phyloP scores from a whole-genome alignment of 2,329 filamentous ascomycete species.

The Bimuria novae-zelandiae region DNA sequence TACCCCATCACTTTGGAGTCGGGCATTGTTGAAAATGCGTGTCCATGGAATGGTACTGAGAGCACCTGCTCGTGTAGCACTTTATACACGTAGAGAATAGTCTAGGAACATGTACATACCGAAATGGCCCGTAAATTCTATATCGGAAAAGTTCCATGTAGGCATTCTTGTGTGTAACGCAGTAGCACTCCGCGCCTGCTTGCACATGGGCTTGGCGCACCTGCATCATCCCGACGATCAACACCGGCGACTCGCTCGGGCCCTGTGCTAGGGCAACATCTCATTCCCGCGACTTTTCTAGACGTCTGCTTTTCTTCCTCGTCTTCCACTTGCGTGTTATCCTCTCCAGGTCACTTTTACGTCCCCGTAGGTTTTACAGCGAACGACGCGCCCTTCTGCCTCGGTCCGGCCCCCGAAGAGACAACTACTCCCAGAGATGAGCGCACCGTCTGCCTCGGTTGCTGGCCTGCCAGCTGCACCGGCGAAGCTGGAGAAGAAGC shows the following conservation, averaged over 20 bases:
- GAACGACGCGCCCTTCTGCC: constrained; percentile 87
- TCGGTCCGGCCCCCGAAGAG: constrained; percentile 90
- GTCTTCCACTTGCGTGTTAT: background rate
- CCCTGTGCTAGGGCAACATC: constrained; percentile 16
- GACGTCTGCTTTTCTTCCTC: constrained; percentile 10
- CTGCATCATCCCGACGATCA: background rate
- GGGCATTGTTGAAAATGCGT: background rate
- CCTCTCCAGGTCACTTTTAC: constrained; percentile 5
- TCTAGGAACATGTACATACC: no score
- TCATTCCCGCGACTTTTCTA: constrained; percentile 11
- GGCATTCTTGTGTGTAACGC: background rate
- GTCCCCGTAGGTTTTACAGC: constrained; percentile 50
- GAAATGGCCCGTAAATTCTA: no score
- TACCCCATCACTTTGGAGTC: constrained; percentile 1
- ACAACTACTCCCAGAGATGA: constrained; percentile 57
- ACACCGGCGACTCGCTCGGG: constrained; percentile 5
- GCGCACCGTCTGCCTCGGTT: constrained; percentile 48
- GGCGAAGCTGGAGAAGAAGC: constrained; percentile 90
- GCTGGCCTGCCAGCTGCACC: constrained; percentile 56
- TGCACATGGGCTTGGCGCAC: background rate
- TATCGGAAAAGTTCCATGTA: no score
- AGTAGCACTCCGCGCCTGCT: background rate
- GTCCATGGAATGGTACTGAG: background rate
- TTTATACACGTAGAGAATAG: background rate
- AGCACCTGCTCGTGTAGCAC: background rate